These are phyloP conservation scores for Rhodotorula sp. DNA, from an alignment of 1,284 basidiomycete genomes.

Conservation along the genomic window DNA sequence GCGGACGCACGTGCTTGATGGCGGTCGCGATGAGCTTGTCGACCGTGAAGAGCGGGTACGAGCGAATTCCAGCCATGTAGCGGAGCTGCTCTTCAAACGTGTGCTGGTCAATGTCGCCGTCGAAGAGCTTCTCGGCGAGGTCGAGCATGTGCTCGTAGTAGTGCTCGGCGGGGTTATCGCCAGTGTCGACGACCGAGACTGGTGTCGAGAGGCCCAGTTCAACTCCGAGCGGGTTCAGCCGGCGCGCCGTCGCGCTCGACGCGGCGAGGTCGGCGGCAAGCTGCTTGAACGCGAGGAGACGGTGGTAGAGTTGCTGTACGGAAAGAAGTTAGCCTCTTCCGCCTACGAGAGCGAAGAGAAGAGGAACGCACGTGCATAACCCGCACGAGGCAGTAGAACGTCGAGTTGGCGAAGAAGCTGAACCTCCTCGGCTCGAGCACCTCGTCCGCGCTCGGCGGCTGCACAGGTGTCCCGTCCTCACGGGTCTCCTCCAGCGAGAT, in stretches of 20 bases:
- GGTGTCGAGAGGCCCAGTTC: constrained; percentile 55
- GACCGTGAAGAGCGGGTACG: constrained; percentile 58
- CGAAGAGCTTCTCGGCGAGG: constrained; percentile 89
- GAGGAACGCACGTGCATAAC: constrained; percentile 71
- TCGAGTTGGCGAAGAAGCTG: constrained; percentile 84
- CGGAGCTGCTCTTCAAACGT: constrained; percentile 96
- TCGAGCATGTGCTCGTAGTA: constrained; percentile 89
- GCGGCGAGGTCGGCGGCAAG: constrained; percentile 59
- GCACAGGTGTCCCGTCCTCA: constrained; percentile 37
- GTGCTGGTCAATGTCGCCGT: constrained; percentile 83
- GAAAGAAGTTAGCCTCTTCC: constrained; percentile 1
- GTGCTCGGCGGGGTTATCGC: constrained; percentile 60
- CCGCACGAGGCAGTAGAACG: constrained; percentile 87
- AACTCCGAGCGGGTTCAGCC: constrained; percentile 59
- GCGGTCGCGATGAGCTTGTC: constrained; percentile 44
- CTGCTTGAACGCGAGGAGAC: constrained; percentile 75
- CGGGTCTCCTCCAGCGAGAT: constrained; percentile 35
- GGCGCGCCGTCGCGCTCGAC: constrained; percentile 44
- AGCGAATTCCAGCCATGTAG: constrained; percentile 96
- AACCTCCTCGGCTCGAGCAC: constrained; percentile 30
- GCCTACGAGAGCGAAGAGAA: not conserved
- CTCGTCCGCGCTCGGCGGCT: constrained; percentile 19
- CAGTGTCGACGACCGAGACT: constrained; percentile 45
- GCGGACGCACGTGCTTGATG: constrained; percentile 44
- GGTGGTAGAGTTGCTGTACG: constrained; percentile 76